Base-by-base conservation (phyloP, 352 stramenopile species). In the Phytophthora multivora region DNA sequence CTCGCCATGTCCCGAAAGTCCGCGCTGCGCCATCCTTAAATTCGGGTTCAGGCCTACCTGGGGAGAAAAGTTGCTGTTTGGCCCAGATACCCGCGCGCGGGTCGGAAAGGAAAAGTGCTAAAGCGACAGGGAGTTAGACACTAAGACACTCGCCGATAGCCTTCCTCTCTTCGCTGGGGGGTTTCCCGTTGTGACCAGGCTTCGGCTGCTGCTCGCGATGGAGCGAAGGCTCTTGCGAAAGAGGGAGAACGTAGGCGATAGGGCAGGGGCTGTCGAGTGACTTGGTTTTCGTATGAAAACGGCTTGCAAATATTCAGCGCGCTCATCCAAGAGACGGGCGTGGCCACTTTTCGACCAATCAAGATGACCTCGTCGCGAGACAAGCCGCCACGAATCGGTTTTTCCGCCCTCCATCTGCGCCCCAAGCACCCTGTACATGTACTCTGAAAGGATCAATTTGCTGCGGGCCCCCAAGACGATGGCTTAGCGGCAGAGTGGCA, bases 261-360 rank as follows among this genome's bases (percentile, higher is more conserved):
- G 42, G 62, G 54, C 23, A 53, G 51, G 48, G 48, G 28, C 25
- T 33, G 9, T 3, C 16, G 15, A 31, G 13, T 61, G 10, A 70
- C 49, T 60, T 9, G 35, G 16, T 15, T 40, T 15, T 19, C 49
- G 28, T 63, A 63, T 67, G 50, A 31, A 66, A 70, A 66, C 47
- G 53, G 39, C 57, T 26, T 23, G 28, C 26, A 65, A 71, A 71
- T 68, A 71, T 71, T 71, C 58, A 71, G 63, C 57, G 30, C 57
- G 45, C 25, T 18, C 15, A 19, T 19, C 31, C 45, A 66, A 33
- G 51, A 59, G 63, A 55, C 50, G 39, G 50, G 33, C 28, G 16
- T 5, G 1, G 1, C 4, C 6, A 0, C 8, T 36, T 70, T 62
- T 67, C 28, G 42, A 31, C 57, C 63, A 71, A 71, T 71, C 16